Conservation (phyloP, 139 green algal species). For the Chlamydomonas incerta region DNA sequence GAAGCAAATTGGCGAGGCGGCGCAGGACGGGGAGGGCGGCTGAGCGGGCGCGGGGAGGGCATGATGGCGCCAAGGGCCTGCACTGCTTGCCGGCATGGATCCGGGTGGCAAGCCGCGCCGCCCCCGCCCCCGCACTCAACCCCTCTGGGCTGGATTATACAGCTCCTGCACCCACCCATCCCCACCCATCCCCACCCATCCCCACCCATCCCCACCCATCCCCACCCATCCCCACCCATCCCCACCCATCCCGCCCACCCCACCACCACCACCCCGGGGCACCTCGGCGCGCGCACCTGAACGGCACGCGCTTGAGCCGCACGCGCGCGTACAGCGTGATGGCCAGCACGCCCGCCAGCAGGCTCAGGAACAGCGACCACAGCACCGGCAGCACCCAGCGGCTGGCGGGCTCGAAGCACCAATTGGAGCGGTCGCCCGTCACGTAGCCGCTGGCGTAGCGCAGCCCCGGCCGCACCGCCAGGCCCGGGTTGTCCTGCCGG, state of each 20-base stretch:
- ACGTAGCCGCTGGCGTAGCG: constrained; percentile 30
- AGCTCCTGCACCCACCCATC: no score
- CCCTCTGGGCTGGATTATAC: no score
- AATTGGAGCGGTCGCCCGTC: constrained; percentile 2
- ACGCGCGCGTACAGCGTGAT: constrained; percentile 34
- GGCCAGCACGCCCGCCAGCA: constrained; percentile 1
- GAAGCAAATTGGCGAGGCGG: no score
- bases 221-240: background rate
- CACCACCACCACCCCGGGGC: background rate
- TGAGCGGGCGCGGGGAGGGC: background rate
- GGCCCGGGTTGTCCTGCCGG: constrained; percentile 26
- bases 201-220: no score
- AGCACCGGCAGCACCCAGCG: constrained; percentile 31
- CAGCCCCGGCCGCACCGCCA: background rate
- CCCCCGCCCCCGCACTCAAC: no score
- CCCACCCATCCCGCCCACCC: background rate
- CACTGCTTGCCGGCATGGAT: background rate
- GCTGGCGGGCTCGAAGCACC: constrained; percentile 24
- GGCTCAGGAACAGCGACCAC: constrained; percentile 16
- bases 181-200: no score
- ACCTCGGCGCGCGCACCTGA: background rate
- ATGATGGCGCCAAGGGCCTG: background rate
- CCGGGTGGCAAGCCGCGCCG: no score
- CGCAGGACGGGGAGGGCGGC: no score
- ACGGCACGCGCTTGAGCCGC: constrained; percentile 21